phyloP scores from a whole-genome alignment of 768 basidiomycete genomes.

The Leucogyrophana mollusca region DNA sequence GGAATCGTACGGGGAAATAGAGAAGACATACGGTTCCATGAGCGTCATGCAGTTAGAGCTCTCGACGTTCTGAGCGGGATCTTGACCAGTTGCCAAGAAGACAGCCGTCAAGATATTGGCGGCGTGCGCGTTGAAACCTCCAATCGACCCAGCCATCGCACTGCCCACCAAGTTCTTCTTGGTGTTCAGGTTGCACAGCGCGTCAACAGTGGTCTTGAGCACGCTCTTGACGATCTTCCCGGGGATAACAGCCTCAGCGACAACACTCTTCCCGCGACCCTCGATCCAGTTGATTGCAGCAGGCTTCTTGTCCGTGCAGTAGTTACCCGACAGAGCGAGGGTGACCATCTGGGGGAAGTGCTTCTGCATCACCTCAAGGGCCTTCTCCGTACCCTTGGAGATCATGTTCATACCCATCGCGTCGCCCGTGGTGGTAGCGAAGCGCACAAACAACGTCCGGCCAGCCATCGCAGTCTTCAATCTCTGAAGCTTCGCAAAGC shows the following conservation, averaged over 20 bases:
- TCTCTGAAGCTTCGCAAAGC: constrained; percentile 84
- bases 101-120: constrained; percentile 96
- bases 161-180: constrained; percentile 99
- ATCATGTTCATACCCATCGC: constrained; percentile 99
- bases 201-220: constrained; percentile 92
- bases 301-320: constrained; percentile 99
- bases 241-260: constrained; percentile 92
- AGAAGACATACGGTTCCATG: constrained; percentile 88
- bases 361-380: constrained; percentile 73
- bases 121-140: constrained; percentile 98
- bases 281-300: constrained; percentile 99
- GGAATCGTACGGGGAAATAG: constrained; percentile 4
- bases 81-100: constrained; percentile 96
- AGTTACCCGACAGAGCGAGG: constrained; percentile 92
- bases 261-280: constrained; percentile 96
- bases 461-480: constrained; percentile 92
- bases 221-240: constrained; percentile 86
- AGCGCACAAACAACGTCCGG: constrained; percentile 88
- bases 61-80: constrained; percentile 99
- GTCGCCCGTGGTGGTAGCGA: constrained; percentile 93
- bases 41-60: constrained; percentile 98
- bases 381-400: constrained; percentile 95
- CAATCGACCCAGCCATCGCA: constrained; percentile 97
- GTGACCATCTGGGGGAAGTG: constrained; percentile 91
- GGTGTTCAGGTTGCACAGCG: constrained; percentile 84